Evolutionary conservation across 2,329 filamentous ascomycete species (phyloP), one percentile per base, ranked within the genome.

Genomic region (Penicillium sp.): DNA sequence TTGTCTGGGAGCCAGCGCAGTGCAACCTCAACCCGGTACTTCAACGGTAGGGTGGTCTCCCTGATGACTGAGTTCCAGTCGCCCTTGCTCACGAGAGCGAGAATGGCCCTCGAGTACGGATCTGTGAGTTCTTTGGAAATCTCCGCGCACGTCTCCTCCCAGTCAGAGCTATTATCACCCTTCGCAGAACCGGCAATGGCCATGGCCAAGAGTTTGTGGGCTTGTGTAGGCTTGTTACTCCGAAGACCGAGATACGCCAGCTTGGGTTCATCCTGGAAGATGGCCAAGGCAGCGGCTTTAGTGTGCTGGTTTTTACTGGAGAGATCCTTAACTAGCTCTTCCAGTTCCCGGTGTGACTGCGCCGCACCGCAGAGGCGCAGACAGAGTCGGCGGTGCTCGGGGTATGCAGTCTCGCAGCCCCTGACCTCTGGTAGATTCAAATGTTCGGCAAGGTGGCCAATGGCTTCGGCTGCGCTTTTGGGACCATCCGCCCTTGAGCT

Each of bases 111-210:
- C 10, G 81, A 72, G 53, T 82, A 83, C 0, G 80, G 77, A 49
- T 85, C 80, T 0, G 76, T 74, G 8, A 81, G 75, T 56, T 83
- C 79, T 50, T 79, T 79, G 20, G 78, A 77, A 65, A 84, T 80
- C 68, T 80, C 81, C 9, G 73, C 68, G 52, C 81, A 82, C 35
- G 81, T 77, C 50, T 82, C 77, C 52, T 78, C 74, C 70, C 82
- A 82, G 39, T 80, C 78, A 26, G 76, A 68, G 46, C 79, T 79
- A 24, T 76, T 72, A 2, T 71, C 66, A 4, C 67, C 68, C 50
- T 69, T 74, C 7, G 67, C 63, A 14, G 69, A 67, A 14, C 73
- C 71, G 6, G 71, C 71, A 47, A 77, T 72, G 8, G 73, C 74
- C 68, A 77, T 74, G 1, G 82, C 74, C 13, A 78, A 72, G 44